These are phyloP conservation scores for Darksidea phi DNA, from an alignment of 495 filamentous ascomycete genomes.

Conservation along the genomic window DNA sequence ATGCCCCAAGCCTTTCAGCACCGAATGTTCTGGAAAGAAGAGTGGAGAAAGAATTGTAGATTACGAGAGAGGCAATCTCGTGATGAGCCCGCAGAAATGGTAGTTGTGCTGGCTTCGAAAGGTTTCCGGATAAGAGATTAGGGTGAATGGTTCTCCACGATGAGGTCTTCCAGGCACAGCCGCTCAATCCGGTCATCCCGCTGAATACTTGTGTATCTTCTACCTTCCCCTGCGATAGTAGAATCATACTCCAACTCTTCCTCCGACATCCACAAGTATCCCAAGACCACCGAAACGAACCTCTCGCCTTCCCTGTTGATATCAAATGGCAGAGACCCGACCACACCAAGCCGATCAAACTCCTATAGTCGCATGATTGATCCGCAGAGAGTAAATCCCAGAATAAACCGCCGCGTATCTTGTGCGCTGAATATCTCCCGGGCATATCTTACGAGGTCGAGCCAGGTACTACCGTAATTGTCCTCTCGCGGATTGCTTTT, in stretches of 20 bases:
- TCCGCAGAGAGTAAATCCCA: slow-evolving; percentile 28
- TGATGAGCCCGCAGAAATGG: too few species aligned
- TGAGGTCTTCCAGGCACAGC: slow-evolving; percentile 14
- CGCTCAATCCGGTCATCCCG: slow-evolving; percentile 21
- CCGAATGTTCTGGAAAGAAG: too few species aligned
- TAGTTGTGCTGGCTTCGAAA: too few species aligned
- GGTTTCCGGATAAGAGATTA: too few species aligned
- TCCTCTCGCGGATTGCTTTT: slow-evolving; percentile 34
- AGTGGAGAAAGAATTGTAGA: too few species aligned
- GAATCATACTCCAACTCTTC: slow-evolving; percentile 27
- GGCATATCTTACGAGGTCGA: slow-evolving; percentile 29
- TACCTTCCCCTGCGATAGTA: slow-evolving; percentile 16
- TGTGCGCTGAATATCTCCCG: slow-evolving; percentile 29
- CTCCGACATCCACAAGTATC: slow-evolving; percentile 28
- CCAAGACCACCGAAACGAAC: slow-evolving; percentile 24
- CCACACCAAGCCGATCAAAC: slow-evolving; percentile 19
- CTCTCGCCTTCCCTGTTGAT: slow-evolving; percentile 27
- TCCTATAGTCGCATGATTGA: slow-evolving; percentile 33
- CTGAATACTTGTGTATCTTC: slow-evolving; percentile 20
- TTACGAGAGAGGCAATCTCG: too few species aligned
- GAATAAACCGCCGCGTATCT: slow-evolving; percentile 21
- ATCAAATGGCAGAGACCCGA: slow-evolving; percentile 25
- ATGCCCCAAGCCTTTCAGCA: too few species aligned
- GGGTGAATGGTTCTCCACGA: too few species aligned
- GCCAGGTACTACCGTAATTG: slow-evolving; percentile 26